Base-by-base conservation (phyloP, 768 basidiomycete genomes). In the Guyanaporus albipodus region DNA sequence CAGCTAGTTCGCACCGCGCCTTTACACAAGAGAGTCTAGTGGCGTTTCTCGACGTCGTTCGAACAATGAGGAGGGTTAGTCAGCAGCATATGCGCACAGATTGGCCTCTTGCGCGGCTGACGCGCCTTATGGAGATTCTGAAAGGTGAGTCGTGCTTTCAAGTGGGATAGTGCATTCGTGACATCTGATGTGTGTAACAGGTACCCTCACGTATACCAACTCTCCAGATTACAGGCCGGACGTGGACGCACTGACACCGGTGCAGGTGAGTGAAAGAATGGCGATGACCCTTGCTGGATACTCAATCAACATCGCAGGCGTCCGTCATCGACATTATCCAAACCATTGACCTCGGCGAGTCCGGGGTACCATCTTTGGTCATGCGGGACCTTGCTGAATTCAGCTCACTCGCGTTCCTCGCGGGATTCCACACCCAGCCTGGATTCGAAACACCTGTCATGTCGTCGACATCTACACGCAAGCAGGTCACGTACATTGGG, bases 191-290 rank as follows among this genome's bases (percentile, higher is more conserved):
- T 23, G 14, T 17, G 15, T 34, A 40, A 5, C 52, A 88, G 87
- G 83, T 22, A 74, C 87, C 28, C 69, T 89, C 54, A 93, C 88
- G 0, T 96, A 96, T 59, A 71, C 83, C 2, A 73, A 74, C 46
- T 93, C 90, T 0, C 82, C 87, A 12, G 91, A 95, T 59, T 95
- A 91, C 62, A 74, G 92, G 33, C 85, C 89, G 2, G 95, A 99
- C 57, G 73, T 93, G 33, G 94, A 98, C 59, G 66, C 71, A 18
- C 72, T 97, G 29, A 80, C 82, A 18, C 87, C 90, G 34, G 79
- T 91, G 7, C 89, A 91, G 77, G 87, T 87, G 61, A 31, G 71
- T 45, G 34, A 34, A 11, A 24, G 15, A 10, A 35, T 2, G 31
- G 8, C 12, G 15, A 18, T 2, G 18, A 31, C 24, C 10, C 4